Conservation (phyloP, 768 basidiomycete genomes). For the Lenzites betulinus region DNA sequence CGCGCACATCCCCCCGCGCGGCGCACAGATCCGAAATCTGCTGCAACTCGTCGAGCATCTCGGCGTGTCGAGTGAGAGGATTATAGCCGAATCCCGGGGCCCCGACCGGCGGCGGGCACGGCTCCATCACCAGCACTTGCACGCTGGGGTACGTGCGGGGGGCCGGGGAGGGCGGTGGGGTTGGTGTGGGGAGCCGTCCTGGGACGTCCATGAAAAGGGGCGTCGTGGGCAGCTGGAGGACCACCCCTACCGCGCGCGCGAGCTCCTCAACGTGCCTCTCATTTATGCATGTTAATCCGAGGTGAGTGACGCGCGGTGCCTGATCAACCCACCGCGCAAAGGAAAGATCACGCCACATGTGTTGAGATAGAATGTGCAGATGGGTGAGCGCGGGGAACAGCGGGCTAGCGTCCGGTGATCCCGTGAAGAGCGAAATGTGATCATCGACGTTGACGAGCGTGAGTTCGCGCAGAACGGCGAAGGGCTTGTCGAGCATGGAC, state of each 20-base stretch:
- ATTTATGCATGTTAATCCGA: background rate
- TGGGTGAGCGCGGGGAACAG: background rate
- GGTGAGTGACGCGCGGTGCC: background rate
- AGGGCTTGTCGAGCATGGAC: background rate
- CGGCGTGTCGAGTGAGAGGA: background rate
- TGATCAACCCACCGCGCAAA: background rate
- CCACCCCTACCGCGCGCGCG: background rate
- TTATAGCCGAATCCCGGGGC: background rate
- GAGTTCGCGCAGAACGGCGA: background rate
- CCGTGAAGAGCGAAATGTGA: background rate
- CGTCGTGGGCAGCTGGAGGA: background rate
- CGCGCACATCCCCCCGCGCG: too few relatives aligned
- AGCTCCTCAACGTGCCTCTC: background rate
- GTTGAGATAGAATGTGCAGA: background rate
- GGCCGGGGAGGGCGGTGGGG: background rate
- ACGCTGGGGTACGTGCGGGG: background rate
- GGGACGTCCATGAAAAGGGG: background rate
- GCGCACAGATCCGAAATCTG: background rate
- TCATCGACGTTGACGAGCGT: background rate
- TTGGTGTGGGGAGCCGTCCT: background rate
- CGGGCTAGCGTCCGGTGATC: background rate
- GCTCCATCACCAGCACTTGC: background rate
- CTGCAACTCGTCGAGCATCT: background rate
- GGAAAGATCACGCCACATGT: background rate
- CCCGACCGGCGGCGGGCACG: background rate